Base-by-base conservation (phyloP, 345 rosid species). In the Lumnitzera racemosa region DNA sequence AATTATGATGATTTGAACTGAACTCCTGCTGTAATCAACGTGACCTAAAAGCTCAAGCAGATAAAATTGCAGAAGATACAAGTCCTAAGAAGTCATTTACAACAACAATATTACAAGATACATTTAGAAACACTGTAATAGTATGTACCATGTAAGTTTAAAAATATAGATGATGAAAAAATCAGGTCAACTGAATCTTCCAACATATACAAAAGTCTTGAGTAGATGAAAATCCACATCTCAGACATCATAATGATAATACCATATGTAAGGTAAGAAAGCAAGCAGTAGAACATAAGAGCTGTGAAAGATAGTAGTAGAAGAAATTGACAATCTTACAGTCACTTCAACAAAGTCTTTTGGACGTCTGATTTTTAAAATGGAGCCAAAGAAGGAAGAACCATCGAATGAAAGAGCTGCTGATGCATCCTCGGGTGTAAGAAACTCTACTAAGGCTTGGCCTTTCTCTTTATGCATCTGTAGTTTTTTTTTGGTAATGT, bases 391-490 rank as follows among this genome's bases (percentile, higher is more conserved):
- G 68, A 88, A 81, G 61, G 64, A 72, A 68, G 69, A 53, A 65
- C 97, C 95, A 76, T 90, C 88, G 64, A 82, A 78, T 64, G 84
- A 83, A 71, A 90, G 89, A 59, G 96, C 97, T 71, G 92, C 82
- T 57, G 96, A 81, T 53, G 97, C 95, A 83, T 94, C 97, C 74
- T 90, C 85, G 16, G 97, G 90, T 27, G 97, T 90, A 66, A 90
- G 92, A 79, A 94, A 90, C 74, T 94, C 99, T 49, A 90, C 81
- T 71, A 94, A 67, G 36, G 96, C 99, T 76, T 88, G 97, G 13
- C 80, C 53, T 73, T 84, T 90, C 67, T 85, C 97, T 69, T 79
- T 84, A 80, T 86, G 82, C 50, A 84, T 81, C 99, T 90, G 85
- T 75, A 71, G 47, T 73, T 55, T 20, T 20, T 20, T 20, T 20